Percentiles rank a stretch among this genome's conserved stretches.
phyloP scores from a whole-genome alignment of 2,329 filamentous ascomycete species.

The Colletotrichum lini region DNA sequence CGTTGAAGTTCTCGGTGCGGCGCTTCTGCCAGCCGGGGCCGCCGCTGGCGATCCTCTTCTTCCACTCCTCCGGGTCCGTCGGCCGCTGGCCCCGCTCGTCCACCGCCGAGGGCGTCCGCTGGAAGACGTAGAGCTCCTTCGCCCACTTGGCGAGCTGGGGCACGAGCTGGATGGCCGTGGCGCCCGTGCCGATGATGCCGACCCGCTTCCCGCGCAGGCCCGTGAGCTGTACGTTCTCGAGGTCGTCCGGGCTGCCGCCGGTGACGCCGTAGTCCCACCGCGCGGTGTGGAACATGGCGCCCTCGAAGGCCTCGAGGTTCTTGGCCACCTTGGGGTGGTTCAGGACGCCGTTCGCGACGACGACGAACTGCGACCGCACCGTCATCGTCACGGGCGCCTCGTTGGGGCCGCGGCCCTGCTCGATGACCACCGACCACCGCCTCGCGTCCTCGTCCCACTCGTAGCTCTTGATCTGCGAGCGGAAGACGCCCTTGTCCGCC shows the following conservation, averaged over 20 bases:
- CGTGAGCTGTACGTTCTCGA: constrained; percentile 56
- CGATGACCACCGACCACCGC: constrained; percentile 45
- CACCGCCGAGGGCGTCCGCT: constrained; percentile 66
- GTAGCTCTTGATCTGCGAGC: constrained; percentile 56
- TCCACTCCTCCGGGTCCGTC: constrained; percentile 60
- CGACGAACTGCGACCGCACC: constrained; percentile 57
- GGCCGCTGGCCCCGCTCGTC: constrained; percentile 54
- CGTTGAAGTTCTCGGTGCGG: constrained; percentile 61
- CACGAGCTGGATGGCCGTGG: constrained; percentile 62
- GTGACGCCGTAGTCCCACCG: constrained; percentile 62
- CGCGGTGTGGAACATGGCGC: constrained; percentile 61
- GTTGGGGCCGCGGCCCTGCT: constrained; percentile 47
- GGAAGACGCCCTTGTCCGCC: constrained; percentile 55
- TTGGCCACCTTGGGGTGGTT: constrained; percentile 59
- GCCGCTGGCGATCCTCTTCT: constrained; percentile 49
- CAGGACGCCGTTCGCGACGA: constrained; percentile 57
- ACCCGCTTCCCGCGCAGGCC: constrained; percentile 63
- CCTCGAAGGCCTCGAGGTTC: constrained; percentile 58
- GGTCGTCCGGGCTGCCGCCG: constrained; percentile 57
- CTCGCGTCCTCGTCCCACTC: constrained; percentile 61
- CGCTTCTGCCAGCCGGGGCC: constrained; percentile 64
- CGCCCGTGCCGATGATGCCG: constrained; percentile 65
- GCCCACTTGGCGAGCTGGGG: constrained; percentile 62
- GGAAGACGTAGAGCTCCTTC: constrained; percentile 68
- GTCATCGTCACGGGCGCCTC: constrained; percentile 48